phyloP scores from a whole-genome alignment of 192 early-diverging fungal species.

The Backusella westeae region DNA sequence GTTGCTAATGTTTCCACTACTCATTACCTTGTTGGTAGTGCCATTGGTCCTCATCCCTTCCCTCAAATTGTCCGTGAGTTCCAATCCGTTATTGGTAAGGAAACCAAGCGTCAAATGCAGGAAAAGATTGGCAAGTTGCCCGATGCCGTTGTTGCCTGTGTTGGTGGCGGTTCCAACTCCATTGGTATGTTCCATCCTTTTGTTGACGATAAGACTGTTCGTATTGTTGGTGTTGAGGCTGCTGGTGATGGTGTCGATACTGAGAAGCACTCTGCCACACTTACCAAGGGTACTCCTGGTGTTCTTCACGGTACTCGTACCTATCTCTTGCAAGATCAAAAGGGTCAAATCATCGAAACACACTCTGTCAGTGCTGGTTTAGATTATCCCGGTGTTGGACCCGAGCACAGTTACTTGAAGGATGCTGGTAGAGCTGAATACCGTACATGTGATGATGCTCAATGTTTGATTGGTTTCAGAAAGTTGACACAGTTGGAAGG shows the following conservation, averaged over 20 bases:
- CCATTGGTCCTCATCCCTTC: constrained; percentile 97
- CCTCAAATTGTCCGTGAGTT: constrained; percentile 96
- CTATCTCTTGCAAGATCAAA: constrained; percentile 89
- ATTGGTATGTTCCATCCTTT: constrained; percentile 99
- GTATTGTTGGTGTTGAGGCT: constrained; percentile 92
- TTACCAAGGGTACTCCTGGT: constrained; percentile 80
- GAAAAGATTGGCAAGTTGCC: constrained; percentile 82
- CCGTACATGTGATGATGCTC: constrained; percentile 56
- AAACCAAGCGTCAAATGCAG: constrained; percentile 83
- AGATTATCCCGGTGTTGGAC: constrained; percentile 98
- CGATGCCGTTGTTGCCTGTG: constrained; percentile 93
- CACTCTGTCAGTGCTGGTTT: constrained; percentile 95
- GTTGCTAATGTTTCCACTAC: constrained; percentile 93
- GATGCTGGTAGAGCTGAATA: constrained; percentile 85
- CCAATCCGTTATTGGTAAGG: constrained; percentile 95
- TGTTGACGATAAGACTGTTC: constrained; percentile 79
- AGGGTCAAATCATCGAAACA: constrained; percentile 97
- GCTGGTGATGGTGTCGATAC: constrained; percentile 92
- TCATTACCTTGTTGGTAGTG: constrained; percentile 96
- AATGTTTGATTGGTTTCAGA: constrained; percentile 86
- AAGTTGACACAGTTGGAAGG: constrained; percentile 71
- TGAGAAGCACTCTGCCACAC: constrained; percentile 85
- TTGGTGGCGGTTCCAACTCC: constrained; percentile 95
- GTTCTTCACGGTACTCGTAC: constrained; percentile 97
- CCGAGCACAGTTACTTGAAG: constrained; percentile 93